Evolutionary conservation across 2,329 filamentous ascomycete genomes (phyloP), one percentile per base, ranked within the genome.

Genomic region (Monosporascus sp.): DNA sequence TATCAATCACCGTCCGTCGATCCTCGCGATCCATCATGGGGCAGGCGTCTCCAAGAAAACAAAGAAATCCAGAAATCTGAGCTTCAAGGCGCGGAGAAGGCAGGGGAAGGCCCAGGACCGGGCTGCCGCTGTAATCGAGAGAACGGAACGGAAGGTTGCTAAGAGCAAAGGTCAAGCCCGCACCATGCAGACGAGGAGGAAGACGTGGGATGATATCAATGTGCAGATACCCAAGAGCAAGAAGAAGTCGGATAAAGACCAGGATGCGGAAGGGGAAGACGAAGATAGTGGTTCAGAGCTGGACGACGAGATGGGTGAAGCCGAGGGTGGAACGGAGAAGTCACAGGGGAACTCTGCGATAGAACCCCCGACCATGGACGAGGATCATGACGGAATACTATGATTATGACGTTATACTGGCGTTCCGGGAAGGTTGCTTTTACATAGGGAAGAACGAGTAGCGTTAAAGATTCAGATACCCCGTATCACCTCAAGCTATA

Each of bases 31-130:
- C 17, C 86, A 88, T 60, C 81, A 85, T 65, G 73, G 75, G 2
- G 79, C 84, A 19, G 89, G 89, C 31, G 78, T 93, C 9, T 72
- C 74, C 52, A 91, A 89, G 70, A 89, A 87, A 71, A 65, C 74
- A 56, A 88, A 84, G 68, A 72, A 74, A 55, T 74, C 74, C 52
- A 76, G 80, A 62, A 82, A 82, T 65, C 61, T 82, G 65, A 84
- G 81, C 61, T 70, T 75, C 58, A 80, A 76, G 66, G 81, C 81
- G 3, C 74, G 77, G 22, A 74, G 72, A 60, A 75, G 84, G 46
- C 78, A 82, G 44, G 81, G 85, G 61, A 79, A 76, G 63, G 79
- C 73, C 49, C 70, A 81, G 56, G 82, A 85, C 66, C 78, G 78
- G 63, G 84, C 82, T 31, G 80, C 80, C 65, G 81, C 80, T 37